Evolutionary conservation across 345 rosid genomes (phyloP).

Genomic region (Luvunga scandens): DNA sequence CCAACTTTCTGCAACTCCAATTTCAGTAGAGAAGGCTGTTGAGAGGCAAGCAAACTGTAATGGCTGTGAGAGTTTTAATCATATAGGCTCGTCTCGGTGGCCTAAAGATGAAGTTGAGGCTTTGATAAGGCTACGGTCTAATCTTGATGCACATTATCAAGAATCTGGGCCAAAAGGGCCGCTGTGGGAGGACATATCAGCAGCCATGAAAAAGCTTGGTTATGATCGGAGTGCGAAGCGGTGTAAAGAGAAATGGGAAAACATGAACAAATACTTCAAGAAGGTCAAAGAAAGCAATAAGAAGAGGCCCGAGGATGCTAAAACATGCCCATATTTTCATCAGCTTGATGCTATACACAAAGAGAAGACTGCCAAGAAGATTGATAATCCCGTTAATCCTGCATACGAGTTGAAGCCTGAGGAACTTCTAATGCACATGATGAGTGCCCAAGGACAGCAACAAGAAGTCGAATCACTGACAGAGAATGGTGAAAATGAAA

Average conservation of each 20-base stretch:
- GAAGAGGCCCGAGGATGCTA: slow-evolving; percentile 68
- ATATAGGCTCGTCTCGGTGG: slow-evolving; percentile 69
- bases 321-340: slow-evolving; percentile 84
- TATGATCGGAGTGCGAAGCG: slow-evolving; percentile 74
- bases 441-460: slow-evolving; percentile 35
- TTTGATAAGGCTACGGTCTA: slow-evolving; percentile 56
- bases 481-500: slow-evolving; percentile 33
- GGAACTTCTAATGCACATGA: slow-evolving; percentile 54
- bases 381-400: slow-evolving; percentile 21
- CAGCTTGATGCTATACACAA: slow-evolving; percentile 69
- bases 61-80: slow-evolving; percentile 30
- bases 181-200: slow-evolving; percentile 86
- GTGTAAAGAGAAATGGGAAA: slow-evolving; percentile 98
- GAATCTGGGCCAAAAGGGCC: slow-evolving; percentile 74
- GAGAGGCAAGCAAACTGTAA: slow-evolving; percentile 31
- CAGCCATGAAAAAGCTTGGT: slow-evolving; percentile 63
- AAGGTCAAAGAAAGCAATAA: slow-evolving; percentile 77
- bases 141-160: slow-evolving; percentile 57
- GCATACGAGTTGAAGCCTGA: slow-evolving; percentile 41
- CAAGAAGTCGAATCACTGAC: slow-evolving; percentile 28
- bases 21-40: slow-evolving; percentile 14
- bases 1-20: slow-evolving; percentile 17
- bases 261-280: slow-evolving; percentile 94
- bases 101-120: slow-evolving; percentile 82
- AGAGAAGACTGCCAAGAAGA: slow-evolving; percentile 41